Base-by-base conservation (phyloP, 768 basidiomycete species). In the Boletus huronensis region DNA sequence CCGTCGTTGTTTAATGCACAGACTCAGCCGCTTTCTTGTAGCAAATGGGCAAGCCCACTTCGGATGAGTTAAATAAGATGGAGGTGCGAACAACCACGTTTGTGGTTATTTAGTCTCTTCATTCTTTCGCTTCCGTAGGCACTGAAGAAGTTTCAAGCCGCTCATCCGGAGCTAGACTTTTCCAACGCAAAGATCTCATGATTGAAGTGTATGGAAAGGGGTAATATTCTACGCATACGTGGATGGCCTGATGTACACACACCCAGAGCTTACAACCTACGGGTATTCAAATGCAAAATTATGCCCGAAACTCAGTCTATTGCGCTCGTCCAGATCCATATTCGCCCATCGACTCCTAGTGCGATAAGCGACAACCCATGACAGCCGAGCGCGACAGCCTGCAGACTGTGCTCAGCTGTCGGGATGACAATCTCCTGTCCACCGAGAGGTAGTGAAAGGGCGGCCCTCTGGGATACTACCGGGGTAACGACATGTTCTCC, bases 31-130 rank as follows among this genome's bases (percentile, higher is more conserved):
- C 31, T 34, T 57, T 34, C 52, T 46, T 57, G 51, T 48, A 95
- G 90, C 88, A 94, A 87, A 82, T 96, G 80, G 94, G 93, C 56
- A 94, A 93, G 67, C 95, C 95, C 6, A 96, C 94, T 1, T 95
- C 93, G 0, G 95, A 96, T 58, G 95, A 97, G 60, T 58, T 92
- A 58, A 93, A 93, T 77, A 98, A 96, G 74, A 80, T 83, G 78
- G 95, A 97, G 79, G 91, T 87, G 46, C 59, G 74, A 29, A 38
- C 34, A 35, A 32, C 38, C 35, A 47, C 59, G 19, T 42, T 34
- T 31, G 2, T 26, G 9, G 16, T 31, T 25, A 32, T 4, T 32
- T n/a, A 17, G 21, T 36, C 6, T 32, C n/a, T 35, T 55, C 21
- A 50, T 11, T 39, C 36, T 52, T 39, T 47, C 26, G 35, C 44